Evolutionary conservation across 805 yeast species (phyloP).

Genomic region (Candida railenensis): DNA sequence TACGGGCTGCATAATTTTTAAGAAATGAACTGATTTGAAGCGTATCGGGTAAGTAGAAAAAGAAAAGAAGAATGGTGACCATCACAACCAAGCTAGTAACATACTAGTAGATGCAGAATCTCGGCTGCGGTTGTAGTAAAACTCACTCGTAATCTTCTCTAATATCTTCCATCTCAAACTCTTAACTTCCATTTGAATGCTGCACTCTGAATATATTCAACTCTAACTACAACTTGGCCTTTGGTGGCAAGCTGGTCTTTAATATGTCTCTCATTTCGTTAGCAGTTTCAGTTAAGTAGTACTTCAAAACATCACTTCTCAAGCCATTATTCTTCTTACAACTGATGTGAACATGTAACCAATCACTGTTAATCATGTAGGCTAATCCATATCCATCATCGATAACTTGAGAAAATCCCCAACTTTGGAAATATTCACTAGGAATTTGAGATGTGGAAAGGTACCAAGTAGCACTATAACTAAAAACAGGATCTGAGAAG

Average conservation of each 20-base stretch:
- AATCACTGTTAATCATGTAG: slow-evolving; percentile 84
- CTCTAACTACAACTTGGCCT: slow-evolving; percentile 35
- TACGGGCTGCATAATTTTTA: background rate
- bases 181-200: background rate
- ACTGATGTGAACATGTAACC: slow-evolving; percentile 83
- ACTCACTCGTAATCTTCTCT: background rate
- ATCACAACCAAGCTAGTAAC: too few species aligned
- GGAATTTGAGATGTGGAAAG: slow-evolving; percentile 87
- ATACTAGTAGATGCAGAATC: too few species aligned
- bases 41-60: background rate
- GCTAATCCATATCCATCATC: slow-evolving; percentile 94
- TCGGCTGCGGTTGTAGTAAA: too few species aligned
- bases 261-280: slow-evolving; percentile 75
- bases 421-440: slow-evolving; percentile 76
- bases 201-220: background rate
- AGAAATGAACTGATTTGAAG: background rate
- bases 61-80: too few species aligned
- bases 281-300: slow-evolving; percentile 74
- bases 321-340: slow-evolving; percentile 63
- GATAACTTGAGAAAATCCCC: slow-evolving; percentile 95
- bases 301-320: slow-evolving; percentile 57
- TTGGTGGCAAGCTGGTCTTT: slow-evolving; percentile 27
- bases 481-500: slow-evolving; percentile 72
- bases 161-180: background rate
- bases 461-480: slow-evolving; percentile 81